Evolutionary conservation across 192 early-diverging fungal species (phyloP).

Genomic region (Coemansia sp.): DNA sequence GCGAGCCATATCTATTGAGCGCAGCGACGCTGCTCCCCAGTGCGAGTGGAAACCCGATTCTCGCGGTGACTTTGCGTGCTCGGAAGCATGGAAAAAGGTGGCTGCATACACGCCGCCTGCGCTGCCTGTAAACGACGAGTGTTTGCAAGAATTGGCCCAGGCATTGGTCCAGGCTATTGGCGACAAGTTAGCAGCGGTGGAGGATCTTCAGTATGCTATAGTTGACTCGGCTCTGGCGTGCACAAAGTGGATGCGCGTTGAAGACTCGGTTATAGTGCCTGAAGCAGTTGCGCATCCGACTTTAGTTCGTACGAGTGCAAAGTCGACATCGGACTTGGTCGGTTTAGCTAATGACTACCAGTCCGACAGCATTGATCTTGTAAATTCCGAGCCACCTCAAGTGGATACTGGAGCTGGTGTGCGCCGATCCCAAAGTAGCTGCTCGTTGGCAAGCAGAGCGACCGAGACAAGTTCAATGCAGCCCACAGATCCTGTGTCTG

Average conservation of each 20-base stretch:
- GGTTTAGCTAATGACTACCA: neutral
- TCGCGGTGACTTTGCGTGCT: constrained; percentile 29
- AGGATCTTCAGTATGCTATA: constrained; percentile 40
- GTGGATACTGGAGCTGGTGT: neutral
- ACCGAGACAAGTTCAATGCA: neutral
- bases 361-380: neutral
- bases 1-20: constrained; percentile 20
- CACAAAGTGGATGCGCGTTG: constrained; percentile 25
- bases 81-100: constrained; percentile 25
- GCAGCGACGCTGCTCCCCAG: constrained; percentile 24
- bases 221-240: constrained; percentile 38
- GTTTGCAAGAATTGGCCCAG: constrained; percentile 15
- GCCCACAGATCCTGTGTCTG: neutral
- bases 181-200: constrained; percentile 30
- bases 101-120: constrained; percentile 14
- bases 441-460: constrained; percentile 2
- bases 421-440: constrained; percentile 6
- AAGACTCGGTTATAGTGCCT: neutral
- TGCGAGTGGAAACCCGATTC: constrained; percentile 14
- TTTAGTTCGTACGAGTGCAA: neutral
- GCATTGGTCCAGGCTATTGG: constrained; percentile 15
- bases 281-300: neutral
- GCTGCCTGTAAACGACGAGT: constrained; percentile 12
- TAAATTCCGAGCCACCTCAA: neutral
- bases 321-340: constrained; percentile 8